Conservation (phyloP, 2,329 filamentous ascomycete species). For the Colletotrichum scovillei region DNA sequence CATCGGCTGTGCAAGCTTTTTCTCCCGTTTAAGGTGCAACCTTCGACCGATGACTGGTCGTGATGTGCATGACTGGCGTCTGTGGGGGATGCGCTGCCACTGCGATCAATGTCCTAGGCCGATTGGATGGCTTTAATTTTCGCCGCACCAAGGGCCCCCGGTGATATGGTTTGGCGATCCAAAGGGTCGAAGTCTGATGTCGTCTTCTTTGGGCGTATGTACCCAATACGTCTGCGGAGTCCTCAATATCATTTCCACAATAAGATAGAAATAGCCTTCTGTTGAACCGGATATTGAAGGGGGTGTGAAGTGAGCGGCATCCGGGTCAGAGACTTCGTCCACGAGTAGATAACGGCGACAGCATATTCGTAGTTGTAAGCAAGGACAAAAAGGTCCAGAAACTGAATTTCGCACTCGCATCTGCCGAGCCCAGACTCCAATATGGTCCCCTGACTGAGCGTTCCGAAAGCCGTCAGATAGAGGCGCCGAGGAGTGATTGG, state of each 20-base stretch:
- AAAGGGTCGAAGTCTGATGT: slow-evolving; percentile 17
- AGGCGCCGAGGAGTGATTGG: slow-evolving; percentile 5
- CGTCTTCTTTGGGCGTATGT: background rate
- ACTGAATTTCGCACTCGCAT: slow-evolving; percentile 26
- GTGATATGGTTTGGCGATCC: slow-evolving; percentile 8
- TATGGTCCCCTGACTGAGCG: background rate
- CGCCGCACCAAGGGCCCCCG: slow-evolving; percentile 2
- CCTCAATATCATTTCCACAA: background rate
- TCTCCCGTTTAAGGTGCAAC: slow-evolving; percentile 15
- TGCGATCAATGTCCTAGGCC: slow-evolving; percentile 15
- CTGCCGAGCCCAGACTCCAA: background rate
- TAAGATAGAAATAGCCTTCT: slow-evolving; percentile 14
- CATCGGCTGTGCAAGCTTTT: slow-evolving; percentile 16
- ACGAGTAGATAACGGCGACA: background rate
- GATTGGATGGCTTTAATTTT: slow-evolving; percentile 31
- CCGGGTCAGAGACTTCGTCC: background rate
- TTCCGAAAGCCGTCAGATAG: background rate
- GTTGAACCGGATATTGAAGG: slow-evolving; percentile 8
- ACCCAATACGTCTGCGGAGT: background rate
- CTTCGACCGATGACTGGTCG: slow-evolving; percentile 30
- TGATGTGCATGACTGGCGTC: slow-evolving; percentile 35
- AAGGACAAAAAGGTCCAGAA: background rate
- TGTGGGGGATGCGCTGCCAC: slow-evolving; percentile 28
- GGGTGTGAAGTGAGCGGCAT: background rate
- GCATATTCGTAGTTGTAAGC: background rate